Evolutionary conservation across 2,329 filamentous ascomycete species (phyloP).

Genomic region (Hysterium pulicare): DNA sequence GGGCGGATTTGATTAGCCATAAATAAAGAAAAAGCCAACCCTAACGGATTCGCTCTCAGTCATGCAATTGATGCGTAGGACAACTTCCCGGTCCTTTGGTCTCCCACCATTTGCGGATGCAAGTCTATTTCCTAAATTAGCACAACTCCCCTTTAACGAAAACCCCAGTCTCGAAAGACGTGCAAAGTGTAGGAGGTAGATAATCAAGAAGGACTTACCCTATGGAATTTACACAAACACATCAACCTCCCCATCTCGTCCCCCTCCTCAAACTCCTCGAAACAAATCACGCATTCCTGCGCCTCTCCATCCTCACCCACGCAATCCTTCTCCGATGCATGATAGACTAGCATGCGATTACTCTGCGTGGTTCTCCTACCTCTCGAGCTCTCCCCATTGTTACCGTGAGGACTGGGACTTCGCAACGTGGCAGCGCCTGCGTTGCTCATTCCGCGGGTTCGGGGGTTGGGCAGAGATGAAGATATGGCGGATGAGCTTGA

Average conservation of each 20-base stretch:
- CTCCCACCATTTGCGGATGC: conserved; percentile 60
- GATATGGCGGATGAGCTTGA: neutral
- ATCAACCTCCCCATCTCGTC: conserved; percentile 58
- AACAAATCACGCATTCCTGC: conserved; percentile 62
- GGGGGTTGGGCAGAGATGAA: conserved; percentile 19
- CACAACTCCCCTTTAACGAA: conserved; percentile 4
- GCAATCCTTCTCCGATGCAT: conserved; percentile 63
- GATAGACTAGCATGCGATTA: conserved; percentile 49
- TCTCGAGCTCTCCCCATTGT: conserved; percentile 2
- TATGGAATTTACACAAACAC: conserved; percentile 63
- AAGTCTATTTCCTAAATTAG: conserved; percentile 31
- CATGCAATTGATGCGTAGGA: conserved; percentile 55
- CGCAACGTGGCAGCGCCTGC: conserved; percentile 1
- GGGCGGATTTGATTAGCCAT: no score
- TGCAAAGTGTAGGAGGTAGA: neutral
- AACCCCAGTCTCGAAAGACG: neutral
- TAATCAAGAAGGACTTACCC: conserved; percentile 28
- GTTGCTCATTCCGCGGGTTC: conserved; percentile 32
- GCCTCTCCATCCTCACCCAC: conserved; percentile 49
- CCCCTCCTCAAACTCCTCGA: conserved; percentile 61
- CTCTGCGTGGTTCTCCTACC: conserved; percentile 16
- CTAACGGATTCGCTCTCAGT: conserved; percentile 8
- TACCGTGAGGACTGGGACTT: neutral
- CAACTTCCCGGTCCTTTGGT: conserved; percentile 54
- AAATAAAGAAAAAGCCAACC: no score